These are phyloP conservation scores for Ceratocystiopsis brevicomis DNA, from an alignment of 2,329 filamentous ascomycete genomes.

Conservation along the genomic window DNA sequence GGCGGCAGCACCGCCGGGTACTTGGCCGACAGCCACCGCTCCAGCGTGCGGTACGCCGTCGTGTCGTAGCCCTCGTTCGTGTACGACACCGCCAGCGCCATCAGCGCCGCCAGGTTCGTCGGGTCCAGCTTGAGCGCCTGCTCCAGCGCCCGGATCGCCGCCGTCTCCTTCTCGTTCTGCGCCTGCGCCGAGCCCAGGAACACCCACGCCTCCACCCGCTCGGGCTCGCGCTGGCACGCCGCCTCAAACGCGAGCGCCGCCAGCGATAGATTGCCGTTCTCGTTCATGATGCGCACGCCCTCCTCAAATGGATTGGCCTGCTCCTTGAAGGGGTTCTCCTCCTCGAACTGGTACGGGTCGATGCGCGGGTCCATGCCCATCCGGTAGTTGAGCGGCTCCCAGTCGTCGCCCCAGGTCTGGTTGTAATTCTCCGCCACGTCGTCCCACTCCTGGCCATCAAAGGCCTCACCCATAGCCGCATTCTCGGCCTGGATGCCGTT, in stretches of 20 bases:
- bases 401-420: slow-evolving; percentile 36
- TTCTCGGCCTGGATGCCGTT: slow-evolving; percentile 62
- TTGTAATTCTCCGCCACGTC: slow-evolving; percentile 6
- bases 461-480: slow-evolving; percentile 50
- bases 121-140: slow-evolving; percentile 78
- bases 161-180: slow-evolving; percentile 95
- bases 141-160: slow-evolving; percentile 83
- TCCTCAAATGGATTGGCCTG: slow-evolving; percentile 77
- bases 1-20: slow-evolving; percentile 69
- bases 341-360: slow-evolving; percentile 86
- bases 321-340: slow-evolving; percentile 75
- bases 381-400: slow-evolving; percentile 40
- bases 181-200: slow-evolving; percentile 82
- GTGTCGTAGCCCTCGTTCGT: slow-evolving; percentile 98
- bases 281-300: slow-evolving; percentile 78
- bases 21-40: slow-evolving; percentile 91
- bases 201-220: slow-evolving; percentile 85
- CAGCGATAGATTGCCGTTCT: slow-evolving; percentile 83
- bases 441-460: slow-evolving; percentile 45
- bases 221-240: slow-evolving; percentile 72
- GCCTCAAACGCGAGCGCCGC: slow-evolving; percentile 92
- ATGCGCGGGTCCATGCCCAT: slow-evolving; percentile 55
- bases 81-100: slow-evolving; percentile 91
- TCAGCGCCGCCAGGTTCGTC: slow-evolving; percentile 70
- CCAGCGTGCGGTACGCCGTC: slow-evolving; percentile 85